phyloP scores from a whole-genome alignment of 441 rosid genomes.

The Populus trichocarpa region DNA sequence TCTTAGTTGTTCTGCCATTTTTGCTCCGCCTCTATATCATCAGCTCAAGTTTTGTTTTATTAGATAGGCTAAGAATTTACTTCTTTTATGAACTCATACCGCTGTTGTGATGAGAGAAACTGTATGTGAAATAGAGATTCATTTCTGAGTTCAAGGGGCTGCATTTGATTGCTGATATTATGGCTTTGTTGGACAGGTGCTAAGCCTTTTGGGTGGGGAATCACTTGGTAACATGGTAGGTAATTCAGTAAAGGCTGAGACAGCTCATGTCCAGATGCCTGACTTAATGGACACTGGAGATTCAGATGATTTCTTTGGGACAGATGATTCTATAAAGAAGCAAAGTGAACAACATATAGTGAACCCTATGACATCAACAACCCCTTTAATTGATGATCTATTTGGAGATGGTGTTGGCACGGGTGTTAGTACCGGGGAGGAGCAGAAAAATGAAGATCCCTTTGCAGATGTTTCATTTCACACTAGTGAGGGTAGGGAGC shows the following conservation, averaged over 20 bases:
- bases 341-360: constrained; percentile 37
- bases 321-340: constrained; percentile 40
- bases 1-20: neutral
- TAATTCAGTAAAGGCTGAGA: constrained; percentile 48
- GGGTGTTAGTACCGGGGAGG: constrained; percentile 34
- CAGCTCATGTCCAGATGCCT: constrained; percentile 54
- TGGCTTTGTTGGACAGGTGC: constrained; percentile 48
- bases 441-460: constrained; percentile 65
- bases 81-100: neutral
- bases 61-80: neutral
- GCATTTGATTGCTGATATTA: constrained; percentile 12
- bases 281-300: constrained; percentile 85
- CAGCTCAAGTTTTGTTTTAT: neutral
- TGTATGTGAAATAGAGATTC: neutral
- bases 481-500: constrained; percentile 46
- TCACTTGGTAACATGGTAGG: constrained; percentile 34
- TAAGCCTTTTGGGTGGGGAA: constrained; percentile 68
- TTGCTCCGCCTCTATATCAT: neutral
- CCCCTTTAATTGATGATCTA: constrained; percentile 71
- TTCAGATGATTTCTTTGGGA: constrained; percentile 40
- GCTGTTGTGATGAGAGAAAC: neutral
- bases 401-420: constrained; percentile 57
- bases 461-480: constrained; percentile 90
- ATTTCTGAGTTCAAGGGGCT: constrained; percentile 13
- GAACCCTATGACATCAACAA: constrained; percentile 30